These are phyloP conservation scores for Peterozyma xylosa DNA, from an alignment of 805 yeast genomes.

Conservation along the genomic window DNA sequence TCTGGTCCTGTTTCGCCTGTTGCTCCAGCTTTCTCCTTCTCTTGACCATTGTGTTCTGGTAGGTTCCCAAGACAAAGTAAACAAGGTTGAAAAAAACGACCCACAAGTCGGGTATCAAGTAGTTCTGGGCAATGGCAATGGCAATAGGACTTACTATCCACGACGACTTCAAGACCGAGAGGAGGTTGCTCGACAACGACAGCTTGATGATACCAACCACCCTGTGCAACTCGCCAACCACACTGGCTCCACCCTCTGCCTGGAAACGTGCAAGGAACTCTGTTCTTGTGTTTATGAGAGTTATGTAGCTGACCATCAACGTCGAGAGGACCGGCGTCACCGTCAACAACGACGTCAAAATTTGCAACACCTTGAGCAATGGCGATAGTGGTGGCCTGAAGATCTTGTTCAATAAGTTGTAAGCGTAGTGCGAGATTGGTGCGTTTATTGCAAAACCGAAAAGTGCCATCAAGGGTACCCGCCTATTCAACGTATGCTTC, in stretches of 20 bases:
- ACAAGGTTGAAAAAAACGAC: constrained; percentile 53
- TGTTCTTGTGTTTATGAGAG: constrained; percentile 33
- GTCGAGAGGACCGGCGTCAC: constrained; percentile 48
- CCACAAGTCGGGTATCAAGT: constrained; percentile 53
- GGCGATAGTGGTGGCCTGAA: constrained; percentile 33
- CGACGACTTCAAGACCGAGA: constrained; percentile 41
- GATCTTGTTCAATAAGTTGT: constrained; percentile 34
- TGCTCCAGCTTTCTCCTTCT: constrained; percentile 10
- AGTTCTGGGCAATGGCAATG: constrained; percentile 48
- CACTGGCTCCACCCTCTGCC: constrained; percentile 7
- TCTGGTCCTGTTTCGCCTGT: too few relatives aligned
- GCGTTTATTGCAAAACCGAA: constrained; percentile 49
- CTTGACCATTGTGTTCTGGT: constrained; percentile 51
- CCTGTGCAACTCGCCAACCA: constrained; percentile 11
- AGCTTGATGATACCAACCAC: constrained; percentile 13
- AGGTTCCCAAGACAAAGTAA: constrained; percentile 53
- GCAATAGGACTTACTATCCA: constrained; percentile 47
- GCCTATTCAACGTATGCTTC: constrained; percentile 33
- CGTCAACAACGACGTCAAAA: constrained; percentile 42
- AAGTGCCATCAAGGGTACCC: constrained; percentile 44
- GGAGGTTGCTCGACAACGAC: constrained; percentile 34
- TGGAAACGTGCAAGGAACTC: constrained; percentile 5
- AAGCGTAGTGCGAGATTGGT: constrained; percentile 51
- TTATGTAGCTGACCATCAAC: constrained; percentile 42
- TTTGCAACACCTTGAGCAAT: constrained; percentile 36